Evolutionary conservation across 1,139 yeast genomes (phyloP).

Genomic region (Entelexis paramagnoliae): DNA sequence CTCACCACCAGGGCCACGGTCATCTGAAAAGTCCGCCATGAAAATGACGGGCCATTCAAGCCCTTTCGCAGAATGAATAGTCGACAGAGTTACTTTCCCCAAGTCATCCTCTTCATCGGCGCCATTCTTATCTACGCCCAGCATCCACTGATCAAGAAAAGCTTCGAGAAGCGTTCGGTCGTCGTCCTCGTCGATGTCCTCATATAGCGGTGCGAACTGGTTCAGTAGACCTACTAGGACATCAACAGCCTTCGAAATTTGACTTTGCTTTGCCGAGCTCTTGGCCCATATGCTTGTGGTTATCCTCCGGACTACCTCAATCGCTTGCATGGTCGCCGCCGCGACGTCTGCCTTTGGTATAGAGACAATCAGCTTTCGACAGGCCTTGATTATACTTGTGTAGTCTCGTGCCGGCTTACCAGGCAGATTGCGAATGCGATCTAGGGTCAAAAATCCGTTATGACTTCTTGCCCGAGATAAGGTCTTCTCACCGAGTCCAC

Average conservation of each 20-base stretch:
- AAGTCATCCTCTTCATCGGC: constrained; percentile 23
- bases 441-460: not conserved
- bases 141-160: not conserved
- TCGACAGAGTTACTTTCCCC: constrained; percentile 42
- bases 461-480: constrained; percentile 27
- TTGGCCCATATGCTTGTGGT: not conserved
- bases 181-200: constrained; percentile 39
- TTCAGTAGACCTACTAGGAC: not conserved
- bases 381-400: not conserved
- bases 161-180: constrained; percentile 24
- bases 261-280: not conserved
- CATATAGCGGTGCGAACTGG: constrained; percentile 22
- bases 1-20: not conserved
- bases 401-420: not conserved
- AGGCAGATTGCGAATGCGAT: not conserved
- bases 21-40: constrained; percentile 34
- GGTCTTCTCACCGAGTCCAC: constrained; percentile 62
- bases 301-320: not conserved
- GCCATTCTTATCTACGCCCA: not conserved
- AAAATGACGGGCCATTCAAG: constrained; percentile 92
- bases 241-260: not conserved
- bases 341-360: not conserved
- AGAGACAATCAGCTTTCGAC: not conserved
- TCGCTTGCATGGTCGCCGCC: not conserved
- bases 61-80: constrained; percentile 89